Base-by-base conservation (phyloP, 1,284 basidiomycete species). In the Irpex rosettiformis region DNA sequence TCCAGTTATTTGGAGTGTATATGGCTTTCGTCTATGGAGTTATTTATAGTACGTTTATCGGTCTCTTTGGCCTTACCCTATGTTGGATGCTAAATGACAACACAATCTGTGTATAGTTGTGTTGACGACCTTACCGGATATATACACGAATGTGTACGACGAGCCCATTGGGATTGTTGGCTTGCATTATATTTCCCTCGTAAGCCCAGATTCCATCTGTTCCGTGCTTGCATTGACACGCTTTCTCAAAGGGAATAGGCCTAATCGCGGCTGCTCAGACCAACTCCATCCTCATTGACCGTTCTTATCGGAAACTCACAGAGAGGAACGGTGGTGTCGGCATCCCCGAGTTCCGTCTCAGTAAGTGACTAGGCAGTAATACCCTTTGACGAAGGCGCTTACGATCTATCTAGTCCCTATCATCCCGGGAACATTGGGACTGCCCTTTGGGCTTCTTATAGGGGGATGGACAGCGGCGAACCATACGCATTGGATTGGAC, bases 381-480 rank as follows among this genome's bases (percentile, higher is more conserved):
- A 21, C 48, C n/a, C 13, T 33, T 28, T 45, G 24, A 43, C 4
- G 22, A 8, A 33, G 52, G 11, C 30, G 13, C 28, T 57, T 13
- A 28, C 30, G 3, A 29, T 16, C 18, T 33, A 16, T 43, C 18
- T 27, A 56, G 51, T 58, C 6, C 37, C 79, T 4, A 80, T 90
- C 73, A 67, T 88, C 28, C 76, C 82, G 0, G 84, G 82, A 0
- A 77, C 78, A 0, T 56, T 83, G 1, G 4, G 82, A 1, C 71
- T 88, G 3, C 81, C 85, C 0, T 68, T 80, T 2, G 89, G 89
- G 0, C 69, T 89, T 8, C 66, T 91, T 3, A 70, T 90, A 1
- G 70, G 79, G 1, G 88, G 89, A 5, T 91, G 89, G 89, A 73
- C 78, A 0, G 82, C 82, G 1, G 66, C 86, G 58, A 70, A 76